A percentile compares a stretch with the other conserved stretches of the same genome.
Conservation (phyloP, 768 basidiomycete species). For the Mycena filopes region DNA sequence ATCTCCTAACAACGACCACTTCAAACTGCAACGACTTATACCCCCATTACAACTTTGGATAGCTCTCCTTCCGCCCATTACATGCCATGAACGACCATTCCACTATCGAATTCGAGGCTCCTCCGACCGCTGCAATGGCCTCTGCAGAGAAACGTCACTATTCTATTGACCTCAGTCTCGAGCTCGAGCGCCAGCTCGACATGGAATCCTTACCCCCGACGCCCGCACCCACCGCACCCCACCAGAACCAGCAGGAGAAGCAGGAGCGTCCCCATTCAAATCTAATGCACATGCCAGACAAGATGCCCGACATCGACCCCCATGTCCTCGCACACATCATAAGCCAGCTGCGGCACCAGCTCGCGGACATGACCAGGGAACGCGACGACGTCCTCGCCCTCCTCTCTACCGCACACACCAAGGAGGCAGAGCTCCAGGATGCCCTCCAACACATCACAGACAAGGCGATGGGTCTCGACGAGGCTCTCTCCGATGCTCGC, state of each 20-base stretch:
- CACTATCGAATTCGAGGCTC: constrained; percentile 13
- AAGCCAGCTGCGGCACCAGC: constrained; percentile 73
- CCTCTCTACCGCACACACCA: constrained; percentile 59
- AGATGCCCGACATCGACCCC: constrained; percentile 66
- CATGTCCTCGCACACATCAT: constrained; percentile 82
- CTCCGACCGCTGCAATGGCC: constrained; percentile 7
- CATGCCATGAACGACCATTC: constrained; percentile 11
- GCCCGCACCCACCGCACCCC: constrained; percentile 39
- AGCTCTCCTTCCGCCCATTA: constrained; percentile 8
- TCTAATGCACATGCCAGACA: neutral
- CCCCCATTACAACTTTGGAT: neutral
- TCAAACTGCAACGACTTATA: too few species aligned
- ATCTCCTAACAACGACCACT: neutral
- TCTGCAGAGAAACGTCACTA: constrained; percentile 46
- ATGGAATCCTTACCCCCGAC: constrained; percentile 68
- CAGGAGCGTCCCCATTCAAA: constrained; percentile 9
- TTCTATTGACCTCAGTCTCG: constrained; percentile 83
- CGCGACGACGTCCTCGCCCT: constrained; percentile 72
- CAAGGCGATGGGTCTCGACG: constrained; percentile 68
- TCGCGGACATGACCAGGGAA: constrained; percentile 74
- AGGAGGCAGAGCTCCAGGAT: constrained; percentile 71
- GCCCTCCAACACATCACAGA: constrained; percentile 73
- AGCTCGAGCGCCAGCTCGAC: constrained; percentile 82
- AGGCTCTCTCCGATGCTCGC: constrained; percentile 61
- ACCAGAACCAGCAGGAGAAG: constrained; percentile 24